These are phyloP conservation scores for Phaeotremella fagi DNA, from an alignment of 768 basidiomycete genomes.

Conservation along the genomic window DNA sequence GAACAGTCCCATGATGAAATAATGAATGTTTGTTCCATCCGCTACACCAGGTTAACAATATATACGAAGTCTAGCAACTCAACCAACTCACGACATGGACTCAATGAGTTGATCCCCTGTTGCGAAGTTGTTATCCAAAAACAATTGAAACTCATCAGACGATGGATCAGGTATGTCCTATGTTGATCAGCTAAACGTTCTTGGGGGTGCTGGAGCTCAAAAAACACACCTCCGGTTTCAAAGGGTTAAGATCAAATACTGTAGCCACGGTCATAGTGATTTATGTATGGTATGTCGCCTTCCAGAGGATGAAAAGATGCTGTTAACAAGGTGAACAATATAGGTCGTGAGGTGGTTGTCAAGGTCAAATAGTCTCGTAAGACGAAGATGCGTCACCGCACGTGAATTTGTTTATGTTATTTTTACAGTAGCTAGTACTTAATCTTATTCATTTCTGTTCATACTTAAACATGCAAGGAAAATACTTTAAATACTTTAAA, in stretches of 20 bases:
- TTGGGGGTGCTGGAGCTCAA: background rate
- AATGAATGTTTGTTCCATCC: slow-evolving; percentile 27
- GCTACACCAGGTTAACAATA: slow-evolving; percentile 6
- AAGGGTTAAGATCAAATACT: background rate
- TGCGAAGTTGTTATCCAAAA: slow-evolving; percentile 29
- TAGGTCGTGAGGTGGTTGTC: too few species aligned
- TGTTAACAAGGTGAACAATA: too few species aligned
- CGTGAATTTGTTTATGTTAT: too few species aligned
- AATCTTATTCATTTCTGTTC: too few species aligned
- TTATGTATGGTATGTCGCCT: too few species aligned
- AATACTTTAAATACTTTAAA: too few species aligned
- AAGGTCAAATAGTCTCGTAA: too few species aligned
- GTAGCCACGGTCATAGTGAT: background rate
- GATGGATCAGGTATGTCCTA: slow-evolving; percentile 30
- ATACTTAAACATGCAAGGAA: too few species aligned
- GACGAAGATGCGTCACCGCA: too few species aligned
- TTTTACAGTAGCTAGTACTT: too few species aligned
- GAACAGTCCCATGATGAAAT: slow-evolving; percentile 28
- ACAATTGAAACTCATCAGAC: slow-evolving; percentile 19
- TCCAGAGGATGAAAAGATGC: too few species aligned
- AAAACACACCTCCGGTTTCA: background rate
- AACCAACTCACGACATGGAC: slow-evolving; percentile 25
- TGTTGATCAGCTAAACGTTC: background rate
- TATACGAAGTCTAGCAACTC: background rate
- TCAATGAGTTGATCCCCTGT: slow-evolving; percentile 22